Evolutionary conservation across 192 early-diverging fungal genomes (phyloP).

Genomic region (Haplosporangium gracile): DNA sequence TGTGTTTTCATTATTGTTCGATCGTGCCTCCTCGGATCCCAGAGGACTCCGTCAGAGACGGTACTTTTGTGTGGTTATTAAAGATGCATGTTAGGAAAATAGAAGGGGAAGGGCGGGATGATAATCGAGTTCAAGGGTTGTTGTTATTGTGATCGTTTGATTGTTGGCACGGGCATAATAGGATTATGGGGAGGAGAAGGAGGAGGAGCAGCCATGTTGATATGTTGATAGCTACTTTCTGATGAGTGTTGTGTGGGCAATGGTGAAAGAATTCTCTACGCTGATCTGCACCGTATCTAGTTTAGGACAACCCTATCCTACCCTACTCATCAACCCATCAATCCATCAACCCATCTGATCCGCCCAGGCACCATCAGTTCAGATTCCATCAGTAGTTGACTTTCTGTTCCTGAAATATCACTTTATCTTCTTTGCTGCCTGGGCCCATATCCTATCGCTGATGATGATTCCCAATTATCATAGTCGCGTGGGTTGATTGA

Average conservation of each 20-base stretch:
- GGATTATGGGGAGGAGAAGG: background rate
- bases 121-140: slow-evolving; percentile 9
- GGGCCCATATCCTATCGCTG: background rate
- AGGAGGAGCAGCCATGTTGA: background rate
- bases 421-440: background rate
- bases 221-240: background rate
- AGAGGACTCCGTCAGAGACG: background rate
- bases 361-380: background rate
- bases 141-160: background rate
- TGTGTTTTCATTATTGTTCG: background rate
- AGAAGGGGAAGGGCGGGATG: background rate
- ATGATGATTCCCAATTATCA: background rate
- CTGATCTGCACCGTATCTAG: background rate
- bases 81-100: background rate
- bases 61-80: too few relatives aligned
- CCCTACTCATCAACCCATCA: background rate
- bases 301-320: background rate
- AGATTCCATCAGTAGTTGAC: background rate
- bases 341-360: background rate
- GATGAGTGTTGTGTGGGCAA: background rate
- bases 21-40: background rate
- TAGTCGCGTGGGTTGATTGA: background rate
- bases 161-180: background rate
- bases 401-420: background rate
- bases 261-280: background rate